Conservation (phyloP, 225 moss, liverwort and hornwort genomes). For the Asterella californica region DNA sequence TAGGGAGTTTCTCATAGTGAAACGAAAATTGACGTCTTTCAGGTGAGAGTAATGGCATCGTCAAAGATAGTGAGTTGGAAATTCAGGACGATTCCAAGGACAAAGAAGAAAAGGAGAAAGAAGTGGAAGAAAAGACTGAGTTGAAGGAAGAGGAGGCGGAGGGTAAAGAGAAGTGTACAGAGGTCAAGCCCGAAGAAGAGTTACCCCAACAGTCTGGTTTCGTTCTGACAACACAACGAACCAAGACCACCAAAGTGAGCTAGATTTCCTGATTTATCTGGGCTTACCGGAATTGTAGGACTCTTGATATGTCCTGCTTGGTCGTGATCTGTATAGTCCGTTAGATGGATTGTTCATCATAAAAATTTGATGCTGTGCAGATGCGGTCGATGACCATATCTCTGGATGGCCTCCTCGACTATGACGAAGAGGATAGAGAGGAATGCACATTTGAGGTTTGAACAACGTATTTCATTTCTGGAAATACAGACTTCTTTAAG, state of each 20-base stretch:
- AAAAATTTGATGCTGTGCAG: conserved; percentile 37
- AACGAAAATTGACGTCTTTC: not conserved
- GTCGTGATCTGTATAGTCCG: not conserved
- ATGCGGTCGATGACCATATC: conserved; percentile 99
- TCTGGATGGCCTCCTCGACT: conserved; percentile 90
- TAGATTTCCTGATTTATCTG: conserved; percentile 3
- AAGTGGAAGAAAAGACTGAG: conserved; percentile 35
- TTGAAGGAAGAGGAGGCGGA: conserved; percentile 49
- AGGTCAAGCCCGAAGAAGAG: conserved; percentile 55
- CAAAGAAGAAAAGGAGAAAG: conserved; percentile 44
- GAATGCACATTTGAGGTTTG: conserved; percentile 95
- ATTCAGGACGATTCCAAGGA: conserved; percentile 41
- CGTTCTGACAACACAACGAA: conserved; percentile 72
- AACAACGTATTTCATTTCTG: not conserved
- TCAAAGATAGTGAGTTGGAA: conserved; percentile 47
- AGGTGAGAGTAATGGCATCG: conserved; percentile 66
- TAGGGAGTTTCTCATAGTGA: not conserved
- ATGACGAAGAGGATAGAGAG: conserved; percentile 97
- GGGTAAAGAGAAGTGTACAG: conserved; percentile 30
- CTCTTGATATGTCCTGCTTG: not conserved
- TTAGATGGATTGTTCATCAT: not conserved
- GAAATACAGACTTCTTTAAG: not conserved
- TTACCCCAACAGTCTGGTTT: conserved; percentile 64
- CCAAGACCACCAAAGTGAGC: conserved; percentile 73
- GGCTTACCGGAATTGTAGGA: not conserved